Evolutionary conservation across 768 basidiomycete species (phyloP).

Genomic region (Russula dissimulans): DNA sequence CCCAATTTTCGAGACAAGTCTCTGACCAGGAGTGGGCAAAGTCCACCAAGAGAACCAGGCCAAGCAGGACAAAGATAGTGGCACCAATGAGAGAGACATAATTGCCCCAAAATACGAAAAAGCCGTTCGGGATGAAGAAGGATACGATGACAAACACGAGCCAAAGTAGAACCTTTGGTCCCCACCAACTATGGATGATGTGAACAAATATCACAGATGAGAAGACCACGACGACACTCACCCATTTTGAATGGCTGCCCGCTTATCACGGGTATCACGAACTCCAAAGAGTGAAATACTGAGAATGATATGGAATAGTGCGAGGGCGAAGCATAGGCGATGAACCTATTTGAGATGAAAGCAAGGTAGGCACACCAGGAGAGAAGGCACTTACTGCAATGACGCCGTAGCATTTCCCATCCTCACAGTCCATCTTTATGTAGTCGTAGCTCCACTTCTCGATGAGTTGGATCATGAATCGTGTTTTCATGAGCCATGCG

Average conservation of each 20-base stretch:
- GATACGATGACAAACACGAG: conserved; percentile 67
- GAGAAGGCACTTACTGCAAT: conserved; percentile 61
- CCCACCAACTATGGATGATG: conserved; percentile 76
- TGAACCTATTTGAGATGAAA: conserved; percentile 53
- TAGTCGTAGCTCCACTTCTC: conserved; percentile 94
- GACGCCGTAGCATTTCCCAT: conserved; percentile 92
- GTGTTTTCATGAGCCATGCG: conserved; percentile 95
- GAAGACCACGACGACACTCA: conserved; percentile 28
- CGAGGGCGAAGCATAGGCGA: conserved; percentile 91
- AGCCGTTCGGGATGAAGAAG: conserved; percentile 94
- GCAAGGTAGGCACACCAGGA: not conserved
- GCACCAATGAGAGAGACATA: conserved; percentile 88
- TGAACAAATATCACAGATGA: conserved; percentile 3
- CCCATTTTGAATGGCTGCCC: conserved; percentile 97
- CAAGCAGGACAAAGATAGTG: conserved; percentile 91
- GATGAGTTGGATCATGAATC: conserved; percentile 74
- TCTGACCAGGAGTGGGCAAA: conserved; percentile 99
- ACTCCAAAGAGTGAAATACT: conserved; percentile 77
- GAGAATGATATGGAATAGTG: conserved; percentile 79
- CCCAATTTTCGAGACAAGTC: conserved; percentile 94
- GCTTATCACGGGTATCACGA: conserved; percentile 81
- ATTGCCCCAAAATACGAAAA: conserved; percentile 98
- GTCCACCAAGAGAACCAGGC: conserved; percentile 94
- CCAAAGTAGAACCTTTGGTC: conserved; percentile 90
- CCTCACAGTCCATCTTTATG: conserved; percentile 94